Conservation (phyloP, 441 rosid species). For the Erysimum pusillum region DNA sequence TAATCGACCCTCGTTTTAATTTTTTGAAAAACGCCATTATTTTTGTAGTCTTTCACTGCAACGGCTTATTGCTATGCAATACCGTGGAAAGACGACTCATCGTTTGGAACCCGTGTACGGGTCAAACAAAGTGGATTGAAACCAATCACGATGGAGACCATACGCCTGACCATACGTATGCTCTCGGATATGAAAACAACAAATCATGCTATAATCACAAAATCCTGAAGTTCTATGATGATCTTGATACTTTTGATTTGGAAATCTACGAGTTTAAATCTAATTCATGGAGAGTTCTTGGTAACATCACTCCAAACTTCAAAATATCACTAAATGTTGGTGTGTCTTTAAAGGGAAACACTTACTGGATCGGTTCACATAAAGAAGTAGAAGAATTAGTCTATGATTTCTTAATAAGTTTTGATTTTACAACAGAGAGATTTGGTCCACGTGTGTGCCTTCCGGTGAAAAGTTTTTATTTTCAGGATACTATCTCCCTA, state of each 20-base stretch:
- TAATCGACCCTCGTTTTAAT: too few species aligned
- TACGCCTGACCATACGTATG: neutral
- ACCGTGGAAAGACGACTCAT: neutral
- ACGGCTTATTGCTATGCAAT: neutral
- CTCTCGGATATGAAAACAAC: neutral
- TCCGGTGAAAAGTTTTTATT: neutral
- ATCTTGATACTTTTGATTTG: neutral
- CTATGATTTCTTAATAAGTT: neutral
- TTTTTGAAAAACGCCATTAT: neutral
- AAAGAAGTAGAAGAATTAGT: neutral
- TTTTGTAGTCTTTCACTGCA: neutral
- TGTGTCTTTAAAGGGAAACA: neutral
- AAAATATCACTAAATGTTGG: neutral
- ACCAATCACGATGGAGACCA: too few species aligned
- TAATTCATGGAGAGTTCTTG: neutral
- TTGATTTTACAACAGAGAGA: neutral
- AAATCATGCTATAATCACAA: neutral
- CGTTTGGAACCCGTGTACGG: neutral
- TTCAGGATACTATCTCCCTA: neutral
- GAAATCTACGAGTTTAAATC: neutral
- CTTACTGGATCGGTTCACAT: neutral
- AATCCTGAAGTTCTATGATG: neutral
- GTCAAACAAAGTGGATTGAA: neutral
- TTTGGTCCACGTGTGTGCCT: neutral
- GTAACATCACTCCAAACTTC: neutral